A percentile compares a stretch with the other conserved stretches of the same genome.
Evolutionary conservation across 805 yeast genomes (phyloP).

Genomic region (Starmerella sp.): DNA sequence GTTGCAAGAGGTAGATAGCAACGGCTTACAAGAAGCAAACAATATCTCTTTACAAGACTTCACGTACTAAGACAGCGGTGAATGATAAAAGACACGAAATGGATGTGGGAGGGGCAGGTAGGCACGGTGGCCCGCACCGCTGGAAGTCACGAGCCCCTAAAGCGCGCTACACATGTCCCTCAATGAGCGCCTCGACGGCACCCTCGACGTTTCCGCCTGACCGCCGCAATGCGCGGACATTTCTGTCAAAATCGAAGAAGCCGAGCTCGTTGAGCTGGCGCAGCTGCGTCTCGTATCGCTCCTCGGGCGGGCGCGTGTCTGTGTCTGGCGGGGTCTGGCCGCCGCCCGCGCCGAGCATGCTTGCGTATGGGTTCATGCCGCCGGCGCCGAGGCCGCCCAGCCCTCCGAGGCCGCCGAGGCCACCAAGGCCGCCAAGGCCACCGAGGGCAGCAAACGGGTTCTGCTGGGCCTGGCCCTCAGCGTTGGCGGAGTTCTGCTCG

Average conservation of each 20-base stretch:
- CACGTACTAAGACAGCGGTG: background rate
- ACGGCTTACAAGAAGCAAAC: too few species aligned
- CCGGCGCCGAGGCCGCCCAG: constrained; percentile 28
- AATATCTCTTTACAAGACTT: too few species aligned
- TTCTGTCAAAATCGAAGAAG: constrained; percentile 82
- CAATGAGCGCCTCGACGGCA: constrained; percentile 77
- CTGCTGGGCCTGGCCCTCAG: background rate
- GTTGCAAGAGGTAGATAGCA: too few species aligned
- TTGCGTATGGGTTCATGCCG: background rate
- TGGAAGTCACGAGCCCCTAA: too few species aligned
- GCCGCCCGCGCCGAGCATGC: constrained; percentile 19
- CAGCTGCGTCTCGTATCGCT: constrained; percentile 57
- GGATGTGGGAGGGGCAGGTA: background rate
- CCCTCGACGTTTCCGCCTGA: constrained; percentile 97
- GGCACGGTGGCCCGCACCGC: background rate
- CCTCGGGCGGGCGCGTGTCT: constrained; percentile 70
- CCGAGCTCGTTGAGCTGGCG: constrained; percentile 76
- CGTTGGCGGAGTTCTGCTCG: background rate
- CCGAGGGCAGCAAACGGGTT: constrained; percentile 4
- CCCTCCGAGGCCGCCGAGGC: constrained; percentile 12
- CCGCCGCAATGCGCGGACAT: constrained; percentile 83
- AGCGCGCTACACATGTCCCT: constrained; percentile 32
- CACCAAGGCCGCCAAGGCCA: constrained; percentile 5
- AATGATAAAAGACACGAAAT: background rate
- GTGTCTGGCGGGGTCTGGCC: constrained; percentile 19